These are phyloP conservation scores for Erysimum cheiranthoides DNA, from an alignment of 345 rosid species.

Conservation along the genomic window DNA sequence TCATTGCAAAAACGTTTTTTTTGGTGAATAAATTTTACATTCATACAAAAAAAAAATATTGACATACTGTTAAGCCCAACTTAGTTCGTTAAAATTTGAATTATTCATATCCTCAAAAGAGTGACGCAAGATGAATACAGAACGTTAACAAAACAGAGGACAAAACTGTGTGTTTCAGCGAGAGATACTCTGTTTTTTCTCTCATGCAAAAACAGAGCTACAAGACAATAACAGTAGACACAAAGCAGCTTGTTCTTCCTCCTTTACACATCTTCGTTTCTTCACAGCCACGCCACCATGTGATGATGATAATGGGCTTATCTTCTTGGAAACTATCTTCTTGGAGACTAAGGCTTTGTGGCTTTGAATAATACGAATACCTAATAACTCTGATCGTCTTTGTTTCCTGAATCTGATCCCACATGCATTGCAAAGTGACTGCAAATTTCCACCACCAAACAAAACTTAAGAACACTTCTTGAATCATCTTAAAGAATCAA, in stretches of 20 bases:
- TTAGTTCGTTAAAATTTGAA: not conserved
- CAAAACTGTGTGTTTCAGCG: slow-evolving; percentile 17
- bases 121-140: not conserved
- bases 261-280: slow-evolving; percentile 67
- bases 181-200: slow-evolving; percentile 10
- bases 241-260: slow-evolving; percentile 88
- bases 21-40: too few relatives aligned
- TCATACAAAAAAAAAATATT: too few relatives aligned
- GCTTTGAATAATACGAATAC: slow-evolving; percentile 38
- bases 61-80: not conserved
- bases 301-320: slow-evolving; percentile 10
- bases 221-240: slow-evolving; percentile 76
- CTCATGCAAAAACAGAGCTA: slow-evolving; percentile 58
- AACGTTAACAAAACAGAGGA: slow-evolving; percentile 5
- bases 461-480: not conserved
- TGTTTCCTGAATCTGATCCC: slow-evolving; percentile 84
- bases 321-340: slow-evolving; percentile 43
- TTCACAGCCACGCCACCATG: slow-evolving; percentile 44
- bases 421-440: slow-evolving; percentile 94
- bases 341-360: slow-evolving; percentile 38
- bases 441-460: slow-evolving; percentile 14
- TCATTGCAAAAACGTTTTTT: too few relatives aligned
- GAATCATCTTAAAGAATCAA: not conserved
- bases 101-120: slow-evolving; percentile 17
- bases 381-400: slow-evolving; percentile 48